These are phyloP conservation scores for Acer yangbiense DNA, from an alignment of 345 rosid species.

Conservation along the genomic window DNA sequence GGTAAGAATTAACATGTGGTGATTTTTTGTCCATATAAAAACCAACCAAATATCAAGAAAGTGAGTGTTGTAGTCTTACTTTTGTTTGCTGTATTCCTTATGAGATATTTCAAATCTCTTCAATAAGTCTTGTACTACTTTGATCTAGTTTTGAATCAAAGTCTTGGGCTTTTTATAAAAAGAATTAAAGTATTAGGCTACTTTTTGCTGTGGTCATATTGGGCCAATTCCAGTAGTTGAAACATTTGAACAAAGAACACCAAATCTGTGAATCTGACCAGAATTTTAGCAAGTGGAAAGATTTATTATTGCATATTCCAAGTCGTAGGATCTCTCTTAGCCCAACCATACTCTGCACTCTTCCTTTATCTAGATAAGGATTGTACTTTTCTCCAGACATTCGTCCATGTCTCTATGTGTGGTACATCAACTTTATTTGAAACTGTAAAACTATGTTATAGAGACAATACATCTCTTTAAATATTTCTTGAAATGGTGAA, in stretches of 20 bases:
- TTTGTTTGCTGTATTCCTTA: background rate
- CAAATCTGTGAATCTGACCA: background rate
- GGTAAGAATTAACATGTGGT: slow-evolving; percentile 48
- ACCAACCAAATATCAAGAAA: background rate
- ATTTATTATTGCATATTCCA: background rate
- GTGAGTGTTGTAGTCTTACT: background rate
- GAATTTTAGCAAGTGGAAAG: background rate
- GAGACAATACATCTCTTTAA: background rate
- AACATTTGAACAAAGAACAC: background rate
- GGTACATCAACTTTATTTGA: background rate
- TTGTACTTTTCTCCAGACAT: background rate
- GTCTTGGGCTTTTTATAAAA: background rate
- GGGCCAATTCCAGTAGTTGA: background rate
- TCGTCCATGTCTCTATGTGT: background rate
- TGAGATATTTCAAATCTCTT: slow-evolving; percentile 5
- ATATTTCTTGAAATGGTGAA: background rate
- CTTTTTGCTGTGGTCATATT: background rate
- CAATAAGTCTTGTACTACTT: background rate
- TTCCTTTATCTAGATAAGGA: background rate
- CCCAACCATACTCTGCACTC: background rate
- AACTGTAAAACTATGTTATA: background rate
- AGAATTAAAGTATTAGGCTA: background rate
- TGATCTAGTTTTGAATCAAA: background rate
- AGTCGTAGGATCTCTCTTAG: background rate
- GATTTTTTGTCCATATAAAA: background rate